These are phyloP conservation scores for Diospyros lotus DNA, from an alignment of 148 eudicot species.

Conservation along the genomic window DNA sequence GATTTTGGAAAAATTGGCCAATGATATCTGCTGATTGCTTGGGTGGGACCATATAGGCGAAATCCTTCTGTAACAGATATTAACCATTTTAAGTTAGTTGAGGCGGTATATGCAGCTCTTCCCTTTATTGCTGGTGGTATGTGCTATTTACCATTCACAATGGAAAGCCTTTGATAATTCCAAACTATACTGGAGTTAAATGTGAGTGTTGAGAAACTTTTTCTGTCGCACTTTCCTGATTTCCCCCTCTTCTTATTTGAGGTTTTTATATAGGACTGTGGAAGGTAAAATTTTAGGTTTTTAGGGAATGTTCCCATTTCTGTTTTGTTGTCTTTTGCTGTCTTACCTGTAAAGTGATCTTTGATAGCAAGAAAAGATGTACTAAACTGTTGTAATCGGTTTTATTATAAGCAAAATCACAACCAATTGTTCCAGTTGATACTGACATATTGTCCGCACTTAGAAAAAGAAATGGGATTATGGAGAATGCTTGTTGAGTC, in stretches of 20 bases:
- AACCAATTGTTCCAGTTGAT: slow-evolving; percentile 4
- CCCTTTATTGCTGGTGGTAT: slow-evolving; percentile 20
- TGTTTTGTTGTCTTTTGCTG: slow-evolving; percentile 18
- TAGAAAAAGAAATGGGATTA: neutral
- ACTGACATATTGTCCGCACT: neutral
- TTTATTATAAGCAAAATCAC: slow-evolving; percentile 13
- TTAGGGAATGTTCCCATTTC: slow-evolving; percentile 11
- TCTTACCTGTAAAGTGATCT: slow-evolving; percentile 56
- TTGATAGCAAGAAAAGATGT: slow-evolving; percentile 42
- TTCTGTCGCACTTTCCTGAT: neutral
- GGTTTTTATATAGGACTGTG: slow-evolving; percentile 17
- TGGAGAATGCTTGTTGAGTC: neutral
- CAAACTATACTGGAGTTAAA: slow-evolving; percentile 4
- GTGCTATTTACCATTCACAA: slow-evolving; percentile 11
- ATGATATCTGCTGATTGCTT: slow-evolving; percentile 20
- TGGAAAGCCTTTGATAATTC: slow-evolving; percentile 7
- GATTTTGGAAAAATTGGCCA: slow-evolving; percentile 19
- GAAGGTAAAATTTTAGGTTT: slow-evolving; percentile 24
- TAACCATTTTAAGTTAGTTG: slow-evolving; percentile 16
- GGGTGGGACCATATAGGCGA: slow-evolving; percentile 21
- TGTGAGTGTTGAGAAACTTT: slow-evolving; percentile 9
- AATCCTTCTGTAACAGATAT: slow-evolving; percentile 21
- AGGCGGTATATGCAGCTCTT: slow-evolving; percentile 21
- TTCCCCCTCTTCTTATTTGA: neutral
- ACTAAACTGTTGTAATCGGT: slow-evolving; percentile 44